These are phyloP conservation scores for Eremochloa ophiuroides DNA, from an alignment of 176 grass and related monocot species.

Conservation along the genomic window DNA sequence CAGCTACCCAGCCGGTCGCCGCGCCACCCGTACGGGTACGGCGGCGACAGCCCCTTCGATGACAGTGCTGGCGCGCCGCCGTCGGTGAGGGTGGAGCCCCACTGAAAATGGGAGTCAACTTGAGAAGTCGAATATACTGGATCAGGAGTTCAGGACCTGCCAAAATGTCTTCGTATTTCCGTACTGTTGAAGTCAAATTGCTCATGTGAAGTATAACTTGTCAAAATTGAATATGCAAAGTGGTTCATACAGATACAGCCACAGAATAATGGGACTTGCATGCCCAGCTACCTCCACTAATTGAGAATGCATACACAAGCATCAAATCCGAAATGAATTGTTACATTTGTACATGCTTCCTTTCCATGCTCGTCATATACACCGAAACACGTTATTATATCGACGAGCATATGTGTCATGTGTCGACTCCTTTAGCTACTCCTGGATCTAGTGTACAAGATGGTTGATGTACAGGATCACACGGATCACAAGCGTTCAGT, in stretches of 20 bases:
- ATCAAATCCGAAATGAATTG: neutral
- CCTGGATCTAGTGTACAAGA: neutral
- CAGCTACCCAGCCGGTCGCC: no score
- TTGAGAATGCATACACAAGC: neutral
- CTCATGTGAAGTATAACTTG: neutral
- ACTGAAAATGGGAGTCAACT: neutral
- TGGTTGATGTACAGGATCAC: slow-evolving; percentile 9
- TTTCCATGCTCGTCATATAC: neutral
- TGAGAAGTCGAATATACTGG: neutral
- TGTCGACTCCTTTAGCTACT: neutral
- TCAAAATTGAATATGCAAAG: neutral
- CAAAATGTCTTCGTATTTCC: neutral
- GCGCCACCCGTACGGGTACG: no score
- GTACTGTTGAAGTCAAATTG: neutral
- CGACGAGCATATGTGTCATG: neutral
- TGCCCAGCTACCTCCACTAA: neutral
- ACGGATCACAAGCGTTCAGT: neutral
- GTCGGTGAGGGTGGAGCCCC: no score
- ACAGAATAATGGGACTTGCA: neutral
- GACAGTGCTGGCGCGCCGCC: neutral
- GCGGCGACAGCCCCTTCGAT: no score
- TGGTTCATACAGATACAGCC: neutral
- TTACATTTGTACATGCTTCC: neutral
- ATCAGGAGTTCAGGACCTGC: neutral
- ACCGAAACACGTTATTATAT: neutral